Base-by-base conservation (phyloP, 2,329 filamentous ascomycete species). In the Phaeosphaeria sp. region DNA sequence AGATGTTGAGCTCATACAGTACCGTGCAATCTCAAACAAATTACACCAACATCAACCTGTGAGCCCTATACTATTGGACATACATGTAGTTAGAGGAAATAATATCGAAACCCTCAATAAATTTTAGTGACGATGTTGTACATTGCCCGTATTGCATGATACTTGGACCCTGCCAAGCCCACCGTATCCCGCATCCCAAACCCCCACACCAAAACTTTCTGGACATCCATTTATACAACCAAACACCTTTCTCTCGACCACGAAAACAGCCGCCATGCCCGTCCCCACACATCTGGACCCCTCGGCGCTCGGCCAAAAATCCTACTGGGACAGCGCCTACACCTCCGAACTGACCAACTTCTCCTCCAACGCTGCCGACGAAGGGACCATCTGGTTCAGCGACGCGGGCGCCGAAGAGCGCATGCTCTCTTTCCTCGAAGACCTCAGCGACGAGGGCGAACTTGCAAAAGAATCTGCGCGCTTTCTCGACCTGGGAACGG, bases 361-460 rank as follows among this genome's bases (percentile, higher is more conserved):
- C 77, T 79, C 85, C 53, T 77, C 85, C 61, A 87, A 96, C 79
- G 87, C 91, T 10, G 79, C 85, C 55, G 91, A 97, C 81, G 90
- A 90, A 58, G 94, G 94, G 65, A 96, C 93, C 27, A 88, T 95
- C 69, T 99, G 95, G 95, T 99, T 99, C 84, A 90, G 93, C 75
- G 95, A 98, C 80, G 91, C 92, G 30, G 88, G 90, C 72, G 95
- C 95, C 60, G 92, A 97, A 72, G 83, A 88, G 61, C 93, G 93
- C 72, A 87, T 96, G 58, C 78, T 96, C 22, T 77, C 81, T 10
- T 93, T 90, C 74, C 77, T 84, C 6, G 75, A 77, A 15, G 60
- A 68, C 6, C 84, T 96, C 7, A 81, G 81, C 3, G 78, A 81
- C 3, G 77, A 81, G 15, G 77, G 77, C 1, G 78, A 82, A 25